Percentiles rank a stretch among this genome's conserved stretches.
Evolutionary conservation across 208 protist genomes (phyloP).

Genomic region (Tritrichomonas musculus): DNA sequence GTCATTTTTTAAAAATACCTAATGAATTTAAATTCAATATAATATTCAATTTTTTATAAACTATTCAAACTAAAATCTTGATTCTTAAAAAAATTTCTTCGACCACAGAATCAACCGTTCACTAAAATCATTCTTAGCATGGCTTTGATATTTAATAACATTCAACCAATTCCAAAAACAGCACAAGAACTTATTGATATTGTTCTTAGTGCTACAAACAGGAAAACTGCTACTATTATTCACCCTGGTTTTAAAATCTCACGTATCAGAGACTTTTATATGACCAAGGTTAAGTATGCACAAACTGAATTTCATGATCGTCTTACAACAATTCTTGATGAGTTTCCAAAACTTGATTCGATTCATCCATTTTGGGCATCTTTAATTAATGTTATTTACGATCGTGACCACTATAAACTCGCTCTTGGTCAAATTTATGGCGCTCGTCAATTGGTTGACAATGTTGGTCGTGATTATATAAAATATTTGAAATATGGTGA

Average conservation of each 20-base stretch:
- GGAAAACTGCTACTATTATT: conserved; percentile 98
- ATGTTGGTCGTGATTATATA: conserved; percentile 55
- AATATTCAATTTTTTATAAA: no score
- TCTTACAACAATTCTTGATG: conserved; percentile 82
- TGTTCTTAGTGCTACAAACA: conserved; percentile 95
- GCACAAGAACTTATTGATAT: conserved; percentile 99
- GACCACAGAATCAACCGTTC: no score
- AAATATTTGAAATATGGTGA: conserved; percentile 96
- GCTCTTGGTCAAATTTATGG: conserved; percentile 66
- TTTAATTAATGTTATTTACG: conserved; percentile 99
- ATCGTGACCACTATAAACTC: conserved; percentile 99
- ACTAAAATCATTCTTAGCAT: neutral
- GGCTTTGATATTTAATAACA: neutral
- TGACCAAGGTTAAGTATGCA: conserved; percentile 90
- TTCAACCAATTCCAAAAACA: neutral
- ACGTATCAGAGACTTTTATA: conserved; percentile 98
- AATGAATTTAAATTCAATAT: no score
- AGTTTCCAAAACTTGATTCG: conserved; percentile 66
- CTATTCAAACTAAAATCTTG: no score
- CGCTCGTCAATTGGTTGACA: conserved; percentile 28
- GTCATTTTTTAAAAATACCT: no score
- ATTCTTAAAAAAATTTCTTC: no score
- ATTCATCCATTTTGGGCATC: conserved; percentile 99
- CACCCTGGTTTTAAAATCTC: conserved; percentile 96
- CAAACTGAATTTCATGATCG: conserved; percentile 94